Conservation (phyloP, 306 rosid genomes). For the Trifolium dubium region DNA sequence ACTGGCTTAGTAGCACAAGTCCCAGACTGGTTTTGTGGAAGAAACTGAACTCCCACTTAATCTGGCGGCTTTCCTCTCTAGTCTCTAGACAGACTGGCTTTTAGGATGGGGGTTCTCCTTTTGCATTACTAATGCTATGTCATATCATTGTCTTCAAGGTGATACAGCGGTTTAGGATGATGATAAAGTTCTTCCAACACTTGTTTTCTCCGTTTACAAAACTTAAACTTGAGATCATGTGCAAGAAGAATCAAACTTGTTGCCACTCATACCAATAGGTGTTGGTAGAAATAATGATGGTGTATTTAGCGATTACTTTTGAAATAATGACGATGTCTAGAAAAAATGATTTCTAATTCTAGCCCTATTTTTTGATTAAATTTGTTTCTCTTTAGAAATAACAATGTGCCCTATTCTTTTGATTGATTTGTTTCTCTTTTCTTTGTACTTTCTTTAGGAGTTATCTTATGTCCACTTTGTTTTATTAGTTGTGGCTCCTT, state of each 20-base stretch:
- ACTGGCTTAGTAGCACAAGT: constrained; percentile 1
- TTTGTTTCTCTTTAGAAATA: too few relatives aligned
- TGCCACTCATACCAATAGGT: neutral
- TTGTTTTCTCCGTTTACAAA: neutral
- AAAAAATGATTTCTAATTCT: too few relatives aligned
- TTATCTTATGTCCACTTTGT: too few relatives aligned
- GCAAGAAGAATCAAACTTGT: neutral
- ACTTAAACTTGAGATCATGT: constrained; percentile 4
- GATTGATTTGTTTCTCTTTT: too few relatives aligned
- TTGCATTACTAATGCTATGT: constrained; percentile 15
- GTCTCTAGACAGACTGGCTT: constrained; percentile 4
- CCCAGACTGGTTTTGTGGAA: constrained; percentile 1
- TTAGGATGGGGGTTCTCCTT: constrained; percentile 7
- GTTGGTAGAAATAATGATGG: neutral
- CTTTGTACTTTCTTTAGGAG: too few relatives aligned
- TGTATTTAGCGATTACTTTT: neutral
- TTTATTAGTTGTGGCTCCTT: neutral
- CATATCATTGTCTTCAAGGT: constrained; percentile 5
- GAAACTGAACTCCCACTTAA: constrained; percentile 14
- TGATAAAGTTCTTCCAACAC: neutral
- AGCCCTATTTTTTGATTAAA: too few relatives aligned
- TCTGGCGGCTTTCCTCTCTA: neutral
- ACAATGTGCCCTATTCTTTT: too few relatives aligned
- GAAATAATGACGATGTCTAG: too few relatives aligned
- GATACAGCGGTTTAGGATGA: neutral